These are phyloP conservation scores for Mortierella sp. DNA, from an alignment of 371 early-diverging fungal species.

Conservation along the genomic window DNA sequence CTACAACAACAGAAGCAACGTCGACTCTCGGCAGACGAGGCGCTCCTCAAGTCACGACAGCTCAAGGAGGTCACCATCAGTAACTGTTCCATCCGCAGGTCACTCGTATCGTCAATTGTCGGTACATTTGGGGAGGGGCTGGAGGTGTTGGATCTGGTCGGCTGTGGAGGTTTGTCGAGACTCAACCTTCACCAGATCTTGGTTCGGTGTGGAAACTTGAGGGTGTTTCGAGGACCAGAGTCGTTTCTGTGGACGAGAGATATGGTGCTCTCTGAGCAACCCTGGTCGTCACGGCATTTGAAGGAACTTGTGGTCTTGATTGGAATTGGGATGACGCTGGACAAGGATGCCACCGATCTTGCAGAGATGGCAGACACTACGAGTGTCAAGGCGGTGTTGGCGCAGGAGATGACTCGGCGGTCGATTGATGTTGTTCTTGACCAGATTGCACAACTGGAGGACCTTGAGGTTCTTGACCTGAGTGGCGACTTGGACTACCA, in stretches of 20 bases:
- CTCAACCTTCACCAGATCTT: slow-evolving; percentile 12
- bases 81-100: background rate
- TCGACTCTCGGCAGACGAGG: background rate
- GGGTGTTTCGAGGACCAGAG: slow-evolving; percentile 25
- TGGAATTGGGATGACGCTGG: background rate
- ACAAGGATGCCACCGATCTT: background rate
- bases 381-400: background rate
- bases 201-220: slow-evolving; percentile 10
- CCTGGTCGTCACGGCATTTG: background rate
- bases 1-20: background rate
- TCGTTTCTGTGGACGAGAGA: slow-evolving; percentile 10
- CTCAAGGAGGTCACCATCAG: slow-evolving; percentile 7
- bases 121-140: slow-evolving; percentile 8
- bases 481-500: slow-evolving; percentile 8
- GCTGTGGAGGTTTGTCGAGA: slow-evolving; percentile 8
- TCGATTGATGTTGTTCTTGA: slow-evolving; percentile 4
- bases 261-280: background rate
- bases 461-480: slow-evolving; percentile 17
- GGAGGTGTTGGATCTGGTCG: slow-evolving; percentile 10
- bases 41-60: background rate
- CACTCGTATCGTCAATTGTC: slow-evolving; percentile 3
- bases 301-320: slow-evolving; percentile 4
- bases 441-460: slow-evolving; percentile 5
- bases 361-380: background rate
- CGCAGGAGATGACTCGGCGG: slow-evolving; percentile 2